Base-by-base conservation (phyloP, 495 filamentous ascomycete species). In the Trichocladium uniseriatum region DNA sequence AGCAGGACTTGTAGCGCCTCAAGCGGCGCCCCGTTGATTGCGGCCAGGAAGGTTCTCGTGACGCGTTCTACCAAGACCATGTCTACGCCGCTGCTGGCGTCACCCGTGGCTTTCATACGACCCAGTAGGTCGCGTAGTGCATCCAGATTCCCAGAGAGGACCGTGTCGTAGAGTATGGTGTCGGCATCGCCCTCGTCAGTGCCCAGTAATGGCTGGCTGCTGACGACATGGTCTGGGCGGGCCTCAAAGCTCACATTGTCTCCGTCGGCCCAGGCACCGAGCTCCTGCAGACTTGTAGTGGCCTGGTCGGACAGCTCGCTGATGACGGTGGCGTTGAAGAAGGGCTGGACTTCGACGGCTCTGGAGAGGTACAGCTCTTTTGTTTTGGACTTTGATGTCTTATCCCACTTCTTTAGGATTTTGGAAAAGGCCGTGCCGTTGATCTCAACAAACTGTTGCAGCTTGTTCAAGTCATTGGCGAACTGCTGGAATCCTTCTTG, bases 401-500 rank as follows among this genome's bases (percentile, higher is more conserved):
- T 98, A 68, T 98, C 92, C 92, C 92, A 98, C 80, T 98, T 98
- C 72, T 98, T 98, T 43, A 98, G 74, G 38, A 98, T 98, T 65
- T 98, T 98, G 18, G 92, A 95, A 65, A 95, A 94, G 20, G 89
- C 92, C 10, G 86, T 94, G 56, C 90, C 91, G 67, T 97, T 98
- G 59, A 96, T 86, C 60, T 96, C 90, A 43, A 98, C 87, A 61
- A 97, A 98, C 76, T 97, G 92, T 66, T 97, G 90, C 38, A 98
- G 74, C 67, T 98, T 98, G 69, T 95, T 94, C 32, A 98, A 66
- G 61, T 97, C 92, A 53, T 86, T 89, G 63, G 89, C 87, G 62
- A 97, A 97, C 63, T 96, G 91, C 55, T 91, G 88, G 55, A 98
- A 90, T 1, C 92, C 94, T 71, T 97, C 91, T 60, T 97, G 87